Percentiles rank a stretch among this genome's conserved stretches.
Conservation (phyloP, 441 rosid genomes). For the Viola pubescens region DNA sequence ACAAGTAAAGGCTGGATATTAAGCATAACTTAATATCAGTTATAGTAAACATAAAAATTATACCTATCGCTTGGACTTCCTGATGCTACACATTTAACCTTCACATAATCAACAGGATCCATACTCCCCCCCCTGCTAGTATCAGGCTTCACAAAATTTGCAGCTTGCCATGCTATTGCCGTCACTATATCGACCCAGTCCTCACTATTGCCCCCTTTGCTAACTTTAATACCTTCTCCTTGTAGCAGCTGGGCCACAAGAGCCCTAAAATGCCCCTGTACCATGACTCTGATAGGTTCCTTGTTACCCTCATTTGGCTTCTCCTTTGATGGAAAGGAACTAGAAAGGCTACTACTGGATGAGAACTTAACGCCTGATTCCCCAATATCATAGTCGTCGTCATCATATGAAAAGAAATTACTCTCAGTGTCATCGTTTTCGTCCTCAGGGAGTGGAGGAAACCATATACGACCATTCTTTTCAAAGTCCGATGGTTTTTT, state of each 20-base stretch:
- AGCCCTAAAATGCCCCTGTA: slow-evolving; percentile 89
- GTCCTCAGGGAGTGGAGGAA: slow-evolving; percentile 81
- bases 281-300: slow-evolving; percentile 63
- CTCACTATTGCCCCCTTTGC: slow-evolving; percentile 38
- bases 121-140: slow-evolving; percentile 96
- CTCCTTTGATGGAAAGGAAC: slow-evolving; percentile 49
- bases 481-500: slow-evolving; percentile 72
- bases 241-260: slow-evolving; percentile 79
- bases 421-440: slow-evolving; percentile 67
- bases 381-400: slow-evolving; percentile 75
- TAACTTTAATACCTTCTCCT: slow-evolving; percentile 53
- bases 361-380: slow-evolving; percentile 65
- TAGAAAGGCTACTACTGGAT: slow-evolving; percentile 65
- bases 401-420: slow-evolving; percentile 64
- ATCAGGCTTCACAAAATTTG: slow-evolving; percentile 86
- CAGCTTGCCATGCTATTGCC: slow-evolving; percentile 85
- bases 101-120: slow-evolving; percentile 93
- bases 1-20: background rate
- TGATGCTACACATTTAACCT: slow-evolving; percentile 82
- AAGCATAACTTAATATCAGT: background rate
- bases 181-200: slow-evolving; percentile 87
- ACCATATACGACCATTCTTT: slow-evolving; percentile 77
- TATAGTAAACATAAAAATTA: background rate
- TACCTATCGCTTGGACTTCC: slow-evolving; percentile 87
- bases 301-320: slow-evolving; percentile 55